A percentile compares a stretch with the other conserved stretches of the same genome.
Evolutionary conservation across 805 yeast species (phyloP).

Genomic region (Tetrapisispora iriomotensis): DNA sequence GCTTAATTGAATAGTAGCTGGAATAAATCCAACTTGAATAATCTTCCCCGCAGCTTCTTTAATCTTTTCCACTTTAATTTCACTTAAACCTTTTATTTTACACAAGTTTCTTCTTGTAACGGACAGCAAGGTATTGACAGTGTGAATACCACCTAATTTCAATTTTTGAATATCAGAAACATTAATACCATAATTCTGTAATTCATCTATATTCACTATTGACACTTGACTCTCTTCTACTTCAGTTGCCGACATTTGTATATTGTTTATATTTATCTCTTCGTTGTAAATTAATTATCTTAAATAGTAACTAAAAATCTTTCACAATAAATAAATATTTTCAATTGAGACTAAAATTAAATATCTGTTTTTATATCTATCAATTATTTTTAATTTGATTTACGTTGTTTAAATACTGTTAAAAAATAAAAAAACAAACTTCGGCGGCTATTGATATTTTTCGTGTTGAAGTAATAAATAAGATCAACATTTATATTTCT

Average conservation of each 20-base stretch:
- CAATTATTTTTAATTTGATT: no score
- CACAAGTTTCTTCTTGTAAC: conserved; percentile 57
- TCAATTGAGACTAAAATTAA: no score
- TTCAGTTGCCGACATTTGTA: conserved; percentile 10
- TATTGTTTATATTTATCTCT: background rate
- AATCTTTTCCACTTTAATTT: conserved; percentile 68
- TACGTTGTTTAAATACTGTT: no score
- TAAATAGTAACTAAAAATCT: no score
- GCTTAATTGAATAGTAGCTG: conserved; percentile 61
- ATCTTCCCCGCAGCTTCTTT: conserved; percentile 64
- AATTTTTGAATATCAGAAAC: conserved; percentile 62
- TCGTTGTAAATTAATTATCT: no score
- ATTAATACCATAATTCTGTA: conserved; percentile 60
- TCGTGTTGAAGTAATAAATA: no score
- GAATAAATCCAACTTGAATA: conserved; percentile 57
- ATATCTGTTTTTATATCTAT: no score
- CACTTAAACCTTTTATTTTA: conserved; percentile 62
- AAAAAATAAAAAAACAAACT: no score
- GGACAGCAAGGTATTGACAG: conserved; percentile 49
- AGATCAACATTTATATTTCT: no score
- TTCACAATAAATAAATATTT: no score
- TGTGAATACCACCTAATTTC: conserved; percentile 56
- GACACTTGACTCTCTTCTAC: conserved; percentile 8
- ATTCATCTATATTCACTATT: conserved; percentile 37
- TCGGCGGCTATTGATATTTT: no score